Evolutionary conservation across 352 stramenopile genomes (phyloP), one percentile per base, ranked within the genome.

Genomic region (Globisporangium solare): DNA sequence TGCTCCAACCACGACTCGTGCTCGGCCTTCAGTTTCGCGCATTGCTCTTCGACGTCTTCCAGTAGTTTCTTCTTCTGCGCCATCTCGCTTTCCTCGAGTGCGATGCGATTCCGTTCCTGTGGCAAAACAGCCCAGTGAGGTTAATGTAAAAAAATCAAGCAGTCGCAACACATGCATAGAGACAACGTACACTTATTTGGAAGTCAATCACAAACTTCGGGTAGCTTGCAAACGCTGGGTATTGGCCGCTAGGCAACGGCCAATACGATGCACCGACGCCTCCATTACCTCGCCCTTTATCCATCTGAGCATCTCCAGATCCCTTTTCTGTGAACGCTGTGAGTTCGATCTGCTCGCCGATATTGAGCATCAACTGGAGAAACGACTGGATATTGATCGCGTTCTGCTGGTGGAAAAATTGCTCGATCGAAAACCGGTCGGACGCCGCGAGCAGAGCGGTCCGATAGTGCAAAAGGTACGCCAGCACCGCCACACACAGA

Each of bases 401-500:
- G 22, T 92, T 92, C 27, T 95, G 86, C 60, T 92, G 82, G 37
- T 92, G 80, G 55, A 95, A 94, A 55, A 93, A 93, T 22, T 88
- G 79, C 37, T 92, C 76, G 43, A 95, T 86, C 31, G 81, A 86
- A 56, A 79, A 74, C 1, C 61, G 50, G 50, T 90, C 71, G 22
- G 67, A 67, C 0, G 76, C 71, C 41, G 71, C 69, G 3, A 93
- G 68, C 5, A 94, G 66, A 12, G 81, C 71, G 40, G 56, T 74
- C 18, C 86, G 79, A 41, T 83, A 90, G 65, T 89, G 84, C n/a
- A 60, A 69, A 11, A 92, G 47, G 58, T 90, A 93, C 17, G 82
- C 77, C 53, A 94, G 45, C 17, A 92, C 82, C 32, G 75, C 85
- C 5, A 84, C 70, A 47, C 73, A 81, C 37, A 89, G 60, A 6